phyloP scores from a whole-genome alignment of 768 basidiomycete genomes.

The Mycena metata region DNA sequence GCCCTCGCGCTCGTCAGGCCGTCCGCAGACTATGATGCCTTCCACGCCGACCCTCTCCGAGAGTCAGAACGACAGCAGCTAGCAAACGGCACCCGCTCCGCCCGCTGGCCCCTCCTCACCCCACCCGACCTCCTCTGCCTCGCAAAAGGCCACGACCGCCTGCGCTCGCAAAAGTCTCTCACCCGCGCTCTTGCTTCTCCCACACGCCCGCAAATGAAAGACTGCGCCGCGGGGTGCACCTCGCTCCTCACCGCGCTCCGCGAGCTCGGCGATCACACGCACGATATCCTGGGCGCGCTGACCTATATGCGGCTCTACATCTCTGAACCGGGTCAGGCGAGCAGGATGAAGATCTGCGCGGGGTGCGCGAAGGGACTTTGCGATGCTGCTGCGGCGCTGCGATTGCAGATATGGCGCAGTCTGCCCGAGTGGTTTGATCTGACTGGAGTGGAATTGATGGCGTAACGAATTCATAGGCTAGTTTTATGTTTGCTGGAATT shows the following conservation, averaged over 20 bases:
- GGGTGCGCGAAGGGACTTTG: neutral
- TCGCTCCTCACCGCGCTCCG: slow-evolving; percentile 4
- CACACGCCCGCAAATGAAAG: neutral
- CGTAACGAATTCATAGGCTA: no score
- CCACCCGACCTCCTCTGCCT: neutral
- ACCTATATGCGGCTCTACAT: slow-evolving; percentile 21
- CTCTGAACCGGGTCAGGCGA: neutral
- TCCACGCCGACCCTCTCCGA: slow-evolving; percentile 1
- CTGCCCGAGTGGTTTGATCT: neutral
- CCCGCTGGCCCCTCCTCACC: slow-evolving; percentile 16
- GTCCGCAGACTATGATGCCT: slow-evolving; percentile 1
- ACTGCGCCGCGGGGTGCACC: slow-evolving; percentile 3
- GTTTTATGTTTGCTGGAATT: no score
- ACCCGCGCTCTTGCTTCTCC: neutral
- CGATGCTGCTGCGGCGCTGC: neutral
- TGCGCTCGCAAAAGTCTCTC: slow-evolving; percentile 5
- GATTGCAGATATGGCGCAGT: slow-evolving; percentile 6
- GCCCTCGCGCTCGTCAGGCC: slow-evolving; percentile 17
- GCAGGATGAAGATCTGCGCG: neutral
- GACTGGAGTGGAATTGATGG: neutral
- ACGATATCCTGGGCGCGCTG: slow-evolving; percentile 22
- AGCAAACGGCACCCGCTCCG: neutral
- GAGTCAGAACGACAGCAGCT: neutral
- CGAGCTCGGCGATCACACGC: neutral
- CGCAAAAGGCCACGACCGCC: slow-evolving; percentile 8